Conservation (phyloP, 139 green algal genomes). For the Desmodesmus armatus region DNA sequence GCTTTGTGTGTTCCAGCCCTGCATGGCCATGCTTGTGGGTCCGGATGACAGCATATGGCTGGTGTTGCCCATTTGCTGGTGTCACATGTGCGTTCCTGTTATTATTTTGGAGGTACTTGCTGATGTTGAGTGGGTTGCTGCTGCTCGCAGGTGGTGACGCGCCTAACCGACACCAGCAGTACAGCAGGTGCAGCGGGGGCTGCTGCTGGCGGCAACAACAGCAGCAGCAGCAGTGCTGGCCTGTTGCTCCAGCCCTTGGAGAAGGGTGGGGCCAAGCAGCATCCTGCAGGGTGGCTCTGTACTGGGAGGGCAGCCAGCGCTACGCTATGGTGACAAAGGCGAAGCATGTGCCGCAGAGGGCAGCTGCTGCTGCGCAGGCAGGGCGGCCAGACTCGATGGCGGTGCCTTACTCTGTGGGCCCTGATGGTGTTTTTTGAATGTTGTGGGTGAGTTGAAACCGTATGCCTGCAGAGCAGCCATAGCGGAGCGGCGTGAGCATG, state of each 20-base stretch:
- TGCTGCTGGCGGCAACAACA: background rate
- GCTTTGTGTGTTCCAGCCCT: no score
- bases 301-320: conserved; percentile 59
- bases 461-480: no score
- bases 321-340: conserved; percentile 66
- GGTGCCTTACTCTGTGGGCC: no score
- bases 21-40: no score
- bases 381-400: background rate
- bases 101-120: background rate
- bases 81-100: background rate
- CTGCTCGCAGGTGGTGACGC: background rate
- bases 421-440: no score
- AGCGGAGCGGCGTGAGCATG: no score
- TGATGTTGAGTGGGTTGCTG: background rate
- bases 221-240: conserved; percentile 5
- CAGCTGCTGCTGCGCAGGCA: background rate
- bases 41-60: background rate
- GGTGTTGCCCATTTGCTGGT: background rate
- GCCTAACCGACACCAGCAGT: background rate
- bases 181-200: background rate
- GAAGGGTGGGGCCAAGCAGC: conserved; percentile 70
- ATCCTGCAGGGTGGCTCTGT: conserved; percentile 68
- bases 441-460: no score
- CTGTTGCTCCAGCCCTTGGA: conserved; percentile 50
- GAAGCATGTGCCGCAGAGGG: conserved; percentile 38